Percentiles rank a stretch among this genome's conserved stretches.
Evolutionary conservation across 2,329 filamentous ascomycete genomes (phyloP).

Genomic region (Botrytis sinoallii): DNA sequence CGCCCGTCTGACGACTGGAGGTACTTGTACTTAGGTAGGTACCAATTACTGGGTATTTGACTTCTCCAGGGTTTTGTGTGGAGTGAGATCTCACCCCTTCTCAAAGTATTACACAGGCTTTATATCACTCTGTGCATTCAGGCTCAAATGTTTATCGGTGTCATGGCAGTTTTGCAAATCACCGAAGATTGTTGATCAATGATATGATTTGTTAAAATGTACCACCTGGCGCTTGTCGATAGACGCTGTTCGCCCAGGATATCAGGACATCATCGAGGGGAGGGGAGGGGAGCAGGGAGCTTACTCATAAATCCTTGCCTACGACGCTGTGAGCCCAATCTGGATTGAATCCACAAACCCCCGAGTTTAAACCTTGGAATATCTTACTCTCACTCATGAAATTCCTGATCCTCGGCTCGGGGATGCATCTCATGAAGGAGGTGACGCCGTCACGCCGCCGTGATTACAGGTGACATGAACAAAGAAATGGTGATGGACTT

Average conservation of each 20-base stretch:
- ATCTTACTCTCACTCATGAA: not conserved
- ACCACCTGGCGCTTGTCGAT: conserved; percentile 1
- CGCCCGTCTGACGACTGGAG: not conserved
- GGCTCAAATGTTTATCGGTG: not conserved
- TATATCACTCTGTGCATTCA: not conserved
- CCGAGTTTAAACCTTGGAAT: not conserved
- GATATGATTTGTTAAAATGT: not conserved
- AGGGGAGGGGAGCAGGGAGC: not conserved
- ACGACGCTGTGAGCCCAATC: conserved; percentile 6
- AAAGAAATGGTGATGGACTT: not conserved
- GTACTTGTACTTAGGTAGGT: not conserved
- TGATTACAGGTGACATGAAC: not conserved
- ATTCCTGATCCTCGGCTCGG: conserved; percentile 4
- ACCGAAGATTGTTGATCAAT: not conserved
- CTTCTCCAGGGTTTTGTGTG: not conserved
- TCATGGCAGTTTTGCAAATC: not conserved
- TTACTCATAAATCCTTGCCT: not conserved
- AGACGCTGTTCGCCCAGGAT: conserved; percentile 5
- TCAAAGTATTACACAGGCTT: not conserved
- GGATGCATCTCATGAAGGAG: not conserved
- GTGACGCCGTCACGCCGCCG: not conserved
- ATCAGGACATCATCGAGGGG: not conserved
- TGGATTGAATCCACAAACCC: not conserved
- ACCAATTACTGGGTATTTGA: not conserved
- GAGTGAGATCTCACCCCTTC: not conserved